Evolutionary conservation across 139 green algal species (phyloP), one percentile per base, ranked within the genome.

Genomic region (Medakamo hakoo): DNA sequence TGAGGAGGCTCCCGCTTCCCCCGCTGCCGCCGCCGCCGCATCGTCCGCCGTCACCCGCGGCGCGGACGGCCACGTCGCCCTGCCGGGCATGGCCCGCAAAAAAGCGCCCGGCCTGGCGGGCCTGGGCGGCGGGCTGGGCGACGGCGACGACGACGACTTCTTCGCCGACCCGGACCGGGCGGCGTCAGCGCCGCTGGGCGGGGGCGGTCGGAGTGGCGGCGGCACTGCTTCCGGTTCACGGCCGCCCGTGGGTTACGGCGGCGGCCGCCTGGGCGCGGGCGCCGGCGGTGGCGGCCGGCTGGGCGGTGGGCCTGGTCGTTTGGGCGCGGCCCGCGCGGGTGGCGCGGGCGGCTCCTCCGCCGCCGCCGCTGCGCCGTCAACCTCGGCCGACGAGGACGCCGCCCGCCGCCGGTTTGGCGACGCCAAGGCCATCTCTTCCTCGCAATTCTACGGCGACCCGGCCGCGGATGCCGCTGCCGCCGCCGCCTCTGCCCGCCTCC

Each of bases 371-470:
- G 23, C 29, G 24, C 27, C 27, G 21, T 18, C 31, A 26, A 65
- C 40, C 30, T 65, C 63, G 30, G 24, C 32, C 32, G 48, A 60
- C 4, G 62, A 30, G 21, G 29, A 59, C 49, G 60, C 48, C 27
- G 82, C 86, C 55, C 84, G 86, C 55, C 71, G 84, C 56, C 80
- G 85, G 55, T 95, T 93, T 69, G 78, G 72, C 30, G 85, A 83
- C 28, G 89, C 89, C 65, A 96, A 96, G 80, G 81, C 84, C 56
- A 95, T 96, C 56, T 93, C 84, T 14, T 86, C 75, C 4, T 55
- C 71, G 1, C 55, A 67, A 30, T 76, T 78, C 71, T 88, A 63
- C 3, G 30, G 59, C 26, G 32, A 52, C 27, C 14, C 2, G 21
- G 52, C 27, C 20, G 49, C 27, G 24, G 49, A 0, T 26, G 27